Conservation (phyloP, 2,329 filamentous ascomycete species). For the Epichloe sibirici region DNA sequence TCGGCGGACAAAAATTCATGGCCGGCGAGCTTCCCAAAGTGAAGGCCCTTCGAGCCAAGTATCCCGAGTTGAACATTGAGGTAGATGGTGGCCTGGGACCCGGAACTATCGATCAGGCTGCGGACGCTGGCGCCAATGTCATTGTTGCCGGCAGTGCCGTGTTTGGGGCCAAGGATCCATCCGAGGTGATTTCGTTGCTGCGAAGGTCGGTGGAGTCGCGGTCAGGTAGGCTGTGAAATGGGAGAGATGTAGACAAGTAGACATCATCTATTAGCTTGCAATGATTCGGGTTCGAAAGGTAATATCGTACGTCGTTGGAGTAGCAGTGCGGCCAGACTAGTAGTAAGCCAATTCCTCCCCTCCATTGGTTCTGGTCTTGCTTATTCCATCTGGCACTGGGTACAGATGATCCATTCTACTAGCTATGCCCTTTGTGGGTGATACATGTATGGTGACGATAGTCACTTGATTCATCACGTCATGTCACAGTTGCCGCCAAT, state of each 20-base stretch:
- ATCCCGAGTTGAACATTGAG: conserved; percentile 91
- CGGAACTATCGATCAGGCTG: conserved; percentile 83
- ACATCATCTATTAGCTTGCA: too few species aligned
- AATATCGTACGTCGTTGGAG: too few species aligned
- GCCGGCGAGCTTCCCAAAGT: conserved; percentile 91
- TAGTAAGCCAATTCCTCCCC: too few species aligned
- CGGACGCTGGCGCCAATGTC: conserved; percentile 91
- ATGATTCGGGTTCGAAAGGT: too few species aligned
- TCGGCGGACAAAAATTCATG: conserved; percentile 98
- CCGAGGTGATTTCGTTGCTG: conserved; percentile 73
- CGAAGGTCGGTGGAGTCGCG: conserved; percentile 63
- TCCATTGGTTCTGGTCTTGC: too few species aligned
- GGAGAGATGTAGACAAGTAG: background rate
- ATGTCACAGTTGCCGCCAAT: too few species aligned
- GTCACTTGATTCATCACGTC: too few species aligned
- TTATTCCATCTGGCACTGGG: too few species aligned
- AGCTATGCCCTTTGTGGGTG: too few species aligned
- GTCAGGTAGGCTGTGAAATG: conserved; percentile 26
- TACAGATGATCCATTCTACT: too few species aligned
- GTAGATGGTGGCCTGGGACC: conserved; percentile 88
- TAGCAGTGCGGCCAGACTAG: too few species aligned
- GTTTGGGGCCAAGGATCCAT: conserved; percentile 82
- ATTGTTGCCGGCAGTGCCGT: conserved; percentile 96
- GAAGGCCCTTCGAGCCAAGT: conserved; percentile 64
- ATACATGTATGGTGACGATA: too few species aligned